These are phyloP conservation scores for Trichoderma simmonsii DNA, from an alignment of 2,329 filamentous ascomycete genomes.

Conservation along the genomic window DNA sequence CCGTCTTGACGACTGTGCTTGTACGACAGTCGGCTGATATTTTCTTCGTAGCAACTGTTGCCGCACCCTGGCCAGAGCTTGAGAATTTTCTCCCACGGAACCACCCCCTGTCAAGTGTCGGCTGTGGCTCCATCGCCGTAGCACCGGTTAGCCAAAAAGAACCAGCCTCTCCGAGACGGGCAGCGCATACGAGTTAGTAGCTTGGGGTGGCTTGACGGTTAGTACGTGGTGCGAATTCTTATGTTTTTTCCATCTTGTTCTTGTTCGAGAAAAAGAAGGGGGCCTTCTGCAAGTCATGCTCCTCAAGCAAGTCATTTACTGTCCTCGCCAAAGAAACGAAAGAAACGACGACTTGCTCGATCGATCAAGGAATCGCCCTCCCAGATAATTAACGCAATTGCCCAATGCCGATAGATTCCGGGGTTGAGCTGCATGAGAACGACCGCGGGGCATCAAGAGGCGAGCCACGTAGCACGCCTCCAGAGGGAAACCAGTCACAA, in stretches of 20 bases:
- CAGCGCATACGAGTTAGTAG: background rate
- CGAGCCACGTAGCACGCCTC: slow-evolving; percentile 37
- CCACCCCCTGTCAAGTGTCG: slow-evolving; percentile 13
- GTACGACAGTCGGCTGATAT: slow-evolving; percentile 6
- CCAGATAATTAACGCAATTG: slow-evolving; percentile 17
- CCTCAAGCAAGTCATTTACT: slow-evolving; percentile 6
- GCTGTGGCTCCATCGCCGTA: slow-evolving; percentile 15
- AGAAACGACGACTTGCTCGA: background rate
- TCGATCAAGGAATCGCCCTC: background rate
- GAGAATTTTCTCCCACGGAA: slow-evolving; percentile 17
- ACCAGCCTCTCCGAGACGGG: slow-evolving; percentile 18
- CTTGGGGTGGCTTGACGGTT: slow-evolving; percentile 2
- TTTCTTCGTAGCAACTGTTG: background rate
- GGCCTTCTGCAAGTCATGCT: slow-evolving; percentile 7
- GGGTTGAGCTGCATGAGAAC: slow-evolving; percentile 30
- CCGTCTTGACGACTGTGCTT: background rate
- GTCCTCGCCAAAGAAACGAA: background rate
- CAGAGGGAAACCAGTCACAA: slow-evolving; percentile 27
- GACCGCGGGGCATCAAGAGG: slow-evolving; percentile 28
- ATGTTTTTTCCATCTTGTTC: background rate
- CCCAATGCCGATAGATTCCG: slow-evolving; percentile 29
- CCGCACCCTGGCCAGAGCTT: background rate
- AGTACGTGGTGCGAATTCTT: slow-evolving; percentile 10
- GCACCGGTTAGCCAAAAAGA: slow-evolving; percentile 4
- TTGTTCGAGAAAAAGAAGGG: background rate